Evolutionary conservation across 2,329 filamentous ascomycete species (phyloP).

Genomic region (Botrytis deweyae): DNA sequence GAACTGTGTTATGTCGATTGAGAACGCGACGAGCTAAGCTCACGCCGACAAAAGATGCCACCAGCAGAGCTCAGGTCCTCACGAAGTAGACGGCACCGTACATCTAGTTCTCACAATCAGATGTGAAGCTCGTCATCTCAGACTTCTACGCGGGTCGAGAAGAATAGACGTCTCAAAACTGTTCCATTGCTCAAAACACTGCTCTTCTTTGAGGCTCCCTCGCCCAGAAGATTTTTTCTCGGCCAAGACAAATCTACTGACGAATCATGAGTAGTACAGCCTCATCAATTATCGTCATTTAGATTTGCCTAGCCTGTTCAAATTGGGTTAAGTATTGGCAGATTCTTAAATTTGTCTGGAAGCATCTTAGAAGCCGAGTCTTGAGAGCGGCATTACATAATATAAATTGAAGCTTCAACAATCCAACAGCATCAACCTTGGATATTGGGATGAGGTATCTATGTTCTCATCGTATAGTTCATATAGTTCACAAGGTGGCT

Average conservation of each 20-base stretch:
- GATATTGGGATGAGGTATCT: background rate
- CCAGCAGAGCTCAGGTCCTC: background rate
- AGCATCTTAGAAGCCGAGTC: background rate
- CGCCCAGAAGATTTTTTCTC: background rate
- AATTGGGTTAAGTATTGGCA: background rate
- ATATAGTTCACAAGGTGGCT: background rate
- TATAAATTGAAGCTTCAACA: background rate
- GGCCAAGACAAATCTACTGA: background rate
- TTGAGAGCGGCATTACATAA: background rate
- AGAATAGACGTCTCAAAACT: background rate
- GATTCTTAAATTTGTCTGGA: background rate
- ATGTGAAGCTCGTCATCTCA: background rate
- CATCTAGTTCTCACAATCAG: background rate
- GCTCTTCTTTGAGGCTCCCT: background rate
- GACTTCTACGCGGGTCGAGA: background rate
- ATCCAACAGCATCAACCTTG: background rate
- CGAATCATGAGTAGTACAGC: background rate
- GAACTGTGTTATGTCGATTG: background rate
- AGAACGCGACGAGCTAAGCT: background rate
- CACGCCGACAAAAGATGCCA: background rate
- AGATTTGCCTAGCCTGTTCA: background rate
- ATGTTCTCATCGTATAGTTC: too few species aligned
- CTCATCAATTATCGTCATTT: background rate
- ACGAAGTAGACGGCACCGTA: background rate
- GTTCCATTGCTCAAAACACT: background rate